Evolutionary conservation across 2,329 filamentous ascomycete species (phyloP).

Genomic region (Penicillium janthinellum): DNA sequence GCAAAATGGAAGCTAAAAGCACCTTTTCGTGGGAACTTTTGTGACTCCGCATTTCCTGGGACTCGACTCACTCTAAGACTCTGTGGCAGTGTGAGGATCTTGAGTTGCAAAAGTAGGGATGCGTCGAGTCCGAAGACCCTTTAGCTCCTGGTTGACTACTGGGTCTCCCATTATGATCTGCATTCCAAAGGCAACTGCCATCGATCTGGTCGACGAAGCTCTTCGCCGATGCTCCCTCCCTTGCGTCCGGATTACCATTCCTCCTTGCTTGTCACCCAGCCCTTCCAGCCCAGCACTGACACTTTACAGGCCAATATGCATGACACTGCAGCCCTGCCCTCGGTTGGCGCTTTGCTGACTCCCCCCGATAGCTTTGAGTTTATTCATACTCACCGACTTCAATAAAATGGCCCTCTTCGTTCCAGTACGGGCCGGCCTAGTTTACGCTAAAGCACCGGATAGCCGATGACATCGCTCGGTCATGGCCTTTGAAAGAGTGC

Average conservation of each 20-base stretch:
- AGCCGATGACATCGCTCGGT: neutral
- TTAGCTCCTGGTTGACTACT: neutral
- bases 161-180: constrained; percentile 16
- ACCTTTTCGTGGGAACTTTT: neutral
- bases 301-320: constrained; percentile 18
- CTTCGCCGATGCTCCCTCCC: constrained; percentile 15
- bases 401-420: neutral
- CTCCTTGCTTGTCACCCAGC: constrained; percentile 25
- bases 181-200: constrained; percentile 28
- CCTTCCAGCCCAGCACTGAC: constrained; percentile 14
- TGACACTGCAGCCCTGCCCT: constrained; percentile 17
- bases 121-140: neutral
- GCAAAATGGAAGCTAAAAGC: neutral
- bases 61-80: neutral
- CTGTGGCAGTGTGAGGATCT: neutral
- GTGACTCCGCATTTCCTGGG: neutral
- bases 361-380: neutral
- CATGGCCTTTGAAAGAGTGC: constrained; percentile 6
- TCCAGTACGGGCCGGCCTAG: neutral
- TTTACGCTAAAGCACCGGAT: neutral
- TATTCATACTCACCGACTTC: constrained; percentile 15
- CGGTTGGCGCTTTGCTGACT: constrained; percentile 1
- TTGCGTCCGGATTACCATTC: constrained; percentile 20
- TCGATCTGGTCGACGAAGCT: constrained; percentile 11
- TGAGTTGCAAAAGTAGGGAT: neutral